Evolutionary conservation across 208 protist genomes (phyloP), one percentile per base, ranked within the genome.

Genomic region (Wallacemonas sp.): DNA sequence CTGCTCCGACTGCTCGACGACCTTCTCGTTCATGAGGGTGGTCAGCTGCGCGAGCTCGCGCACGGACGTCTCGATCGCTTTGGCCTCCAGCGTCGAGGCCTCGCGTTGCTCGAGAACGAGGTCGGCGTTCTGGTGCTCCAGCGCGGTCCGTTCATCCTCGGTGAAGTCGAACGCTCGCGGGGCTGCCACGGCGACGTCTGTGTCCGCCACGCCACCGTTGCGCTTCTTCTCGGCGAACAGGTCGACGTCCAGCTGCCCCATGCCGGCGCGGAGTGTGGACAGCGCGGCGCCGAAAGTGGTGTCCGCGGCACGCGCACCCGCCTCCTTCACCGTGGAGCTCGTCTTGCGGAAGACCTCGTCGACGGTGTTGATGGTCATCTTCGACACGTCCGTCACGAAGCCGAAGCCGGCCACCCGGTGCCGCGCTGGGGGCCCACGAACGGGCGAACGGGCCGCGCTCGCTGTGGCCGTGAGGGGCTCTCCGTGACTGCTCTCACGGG

Each of bases 41-140:
- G 87, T 96, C 31, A 96, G 74, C 70, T 94, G 86, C n/a, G 91
- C 93, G 2, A 96, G 73, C 33, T 96, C 91, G 22, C 84, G 75
- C 20, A 96, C 82, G 2, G 84, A 87, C 0, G 71, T 75, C 71
- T 94, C 91, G 10, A 96, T 75, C 1, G 63, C 64, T 48, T 83
- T 87, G 0, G 88, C 91, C 57, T 94, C 91, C 29, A 86, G 66
- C 16, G 82, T 79, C 11, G 74, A 76, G 12, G 81, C 82, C 64
- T 77, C 70, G 23, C 59, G 61, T 57, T 94, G 91, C 38, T 74
- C 50, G 32, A 91, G 52, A 45, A 81, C 32, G 45, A 96, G 74
- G 46, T 67, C 48, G 12, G 70, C 23, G 67, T 85, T 81, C 28
- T 84, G 73, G 61, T 79, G 44, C 33, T 67, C 46, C 49, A 95